A percentile compares a stretch with the other conserved stretches of the same genome.
Evolutionary conservation across 2,329 filamentous ascomycete species (phyloP).

Genomic region (Lecanoromycetidae sp.): DNA sequence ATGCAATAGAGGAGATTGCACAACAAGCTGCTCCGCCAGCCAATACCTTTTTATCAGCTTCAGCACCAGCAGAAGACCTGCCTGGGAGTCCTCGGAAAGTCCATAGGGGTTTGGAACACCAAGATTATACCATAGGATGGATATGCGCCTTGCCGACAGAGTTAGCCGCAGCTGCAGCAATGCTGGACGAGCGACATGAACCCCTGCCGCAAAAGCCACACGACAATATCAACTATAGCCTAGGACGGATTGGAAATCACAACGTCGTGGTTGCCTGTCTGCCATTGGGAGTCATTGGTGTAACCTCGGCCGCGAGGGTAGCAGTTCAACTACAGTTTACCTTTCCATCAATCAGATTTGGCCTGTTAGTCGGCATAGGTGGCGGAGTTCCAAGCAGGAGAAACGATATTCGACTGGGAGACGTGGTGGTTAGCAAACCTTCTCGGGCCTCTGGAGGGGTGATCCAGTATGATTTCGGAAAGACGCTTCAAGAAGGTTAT

Average conservation of each 20-base stretch:
- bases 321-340: slow-evolving; percentile 23
- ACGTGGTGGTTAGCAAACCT: slow-evolving; percentile 23
- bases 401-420: slow-evolving; percentile 24
- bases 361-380: slow-evolving; percentile 36
- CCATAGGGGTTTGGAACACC: not conserved
- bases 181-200: slow-evolving; percentile 24
- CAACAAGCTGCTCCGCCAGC: too few relatives aligned
- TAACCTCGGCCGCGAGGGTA: slow-evolving; percentile 24
- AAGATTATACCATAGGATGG: slow-evolving; percentile 24
- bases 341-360: slow-evolving; percentile 28
- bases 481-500: slow-evolving; percentile 5
- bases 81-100: too few relatives aligned
- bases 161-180: slow-evolving; percentile 21
- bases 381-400: slow-evolving; percentile 22
- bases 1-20: slow-evolving; percentile 20
- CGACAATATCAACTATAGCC: slow-evolving; percentile 21
- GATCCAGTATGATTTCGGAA: slow-evolving; percentile 23
- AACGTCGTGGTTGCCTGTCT: slow-evolving; percentile 22
- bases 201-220: not conserved
- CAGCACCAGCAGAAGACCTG: too few relatives aligned
- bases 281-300: slow-evolving; percentile 25
- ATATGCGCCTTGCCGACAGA: slow-evolving; percentile 25
- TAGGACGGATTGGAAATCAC: slow-evolving; percentile 20
- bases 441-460: slow-evolving; percentile 17
- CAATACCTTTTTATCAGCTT: too few relatives aligned